Evolutionary conservation across 2,329 filamentous ascomycete genomes (phyloP).

Genomic region (Corniculantispora saksenae): DNA sequence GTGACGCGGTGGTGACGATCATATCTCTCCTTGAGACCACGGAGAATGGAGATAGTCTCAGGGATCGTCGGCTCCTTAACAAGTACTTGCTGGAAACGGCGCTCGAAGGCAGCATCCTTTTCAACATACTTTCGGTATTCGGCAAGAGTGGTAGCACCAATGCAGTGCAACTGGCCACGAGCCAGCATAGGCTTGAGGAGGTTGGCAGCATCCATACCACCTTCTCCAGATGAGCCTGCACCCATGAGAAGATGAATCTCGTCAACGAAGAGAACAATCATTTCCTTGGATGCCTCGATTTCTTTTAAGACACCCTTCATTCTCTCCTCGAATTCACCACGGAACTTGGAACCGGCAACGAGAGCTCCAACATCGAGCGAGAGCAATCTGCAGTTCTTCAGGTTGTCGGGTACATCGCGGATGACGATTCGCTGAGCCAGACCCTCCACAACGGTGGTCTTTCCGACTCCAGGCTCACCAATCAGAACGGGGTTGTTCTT

Average conservation of each 20-base stretch:
- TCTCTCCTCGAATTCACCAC: conserved; percentile 96
- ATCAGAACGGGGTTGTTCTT: conserved; percentile 99
- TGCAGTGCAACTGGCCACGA: conserved; percentile 94
- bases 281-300: conserved; percentile 90
- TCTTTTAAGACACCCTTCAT: conserved; percentile 99
- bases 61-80: conserved; percentile 89
- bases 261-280: conserved; percentile 97
- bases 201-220: conserved; percentile 98
- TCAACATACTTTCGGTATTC: conserved; percentile 99
- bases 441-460: conserved; percentile 97
- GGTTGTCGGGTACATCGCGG: conserved; percentile 90
- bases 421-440: conserved; percentile 95
- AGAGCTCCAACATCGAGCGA: conserved; percentile 94
- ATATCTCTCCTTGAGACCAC: conserved; percentile 96
- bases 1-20: conserved; percentile 98
- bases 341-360: conserved; percentile 96
- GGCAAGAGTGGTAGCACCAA: conserved; percentile 90
- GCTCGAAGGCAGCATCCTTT: conserved; percentile 96
- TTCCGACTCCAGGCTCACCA: conserved; percentile 96
- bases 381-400: conserved; percentile 89
- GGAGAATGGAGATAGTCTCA: conserved; percentile 96
- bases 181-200: conserved; percentile 97
- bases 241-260: conserved; percentile 99
- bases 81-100: conserved; percentile 96
- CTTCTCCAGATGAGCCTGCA: conserved; percentile 89